These are phyloP conservation scores for Trebouxia sp. DNA, from an alignment of 139 green algal genomes.

Conservation along the genomic window DNA sequence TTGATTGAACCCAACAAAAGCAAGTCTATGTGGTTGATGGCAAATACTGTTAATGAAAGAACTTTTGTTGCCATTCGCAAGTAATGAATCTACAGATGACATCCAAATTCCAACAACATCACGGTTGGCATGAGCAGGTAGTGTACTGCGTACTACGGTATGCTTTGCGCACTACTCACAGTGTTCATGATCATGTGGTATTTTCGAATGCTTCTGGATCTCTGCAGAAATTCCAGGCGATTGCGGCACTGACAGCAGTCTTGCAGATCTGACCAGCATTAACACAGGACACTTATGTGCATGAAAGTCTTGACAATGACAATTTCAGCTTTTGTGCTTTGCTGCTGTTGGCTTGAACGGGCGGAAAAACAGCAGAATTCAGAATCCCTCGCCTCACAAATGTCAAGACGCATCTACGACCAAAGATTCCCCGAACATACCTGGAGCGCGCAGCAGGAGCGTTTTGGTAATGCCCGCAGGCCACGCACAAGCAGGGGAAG, in stretches of 20 bases:
- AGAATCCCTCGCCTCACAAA: not conserved
- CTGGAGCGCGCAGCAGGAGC: not conserved
- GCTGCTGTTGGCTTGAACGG: not conserved
- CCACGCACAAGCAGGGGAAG: not conserved
- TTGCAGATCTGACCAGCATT: no score
- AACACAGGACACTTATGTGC: no score
- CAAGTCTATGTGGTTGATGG: constrained; percentile 19
- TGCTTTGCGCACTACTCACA: no score
- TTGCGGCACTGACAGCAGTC: no score
- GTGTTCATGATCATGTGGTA: no score
- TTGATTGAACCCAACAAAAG: not conserved
- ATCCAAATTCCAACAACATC: no score
- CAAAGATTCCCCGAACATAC: not conserved
- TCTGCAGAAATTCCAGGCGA: no score
- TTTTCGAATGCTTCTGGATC: no score
- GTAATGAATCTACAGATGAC: no score
- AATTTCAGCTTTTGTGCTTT: not conserved
- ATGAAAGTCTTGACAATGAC: not conserved
- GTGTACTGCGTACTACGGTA: no score
- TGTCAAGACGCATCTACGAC: not conserved
- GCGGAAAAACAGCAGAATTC: not conserved
- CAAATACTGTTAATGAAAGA: constrained; percentile 28
- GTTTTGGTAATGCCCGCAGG: not conserved
- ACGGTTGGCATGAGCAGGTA: no score
- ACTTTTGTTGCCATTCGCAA: constrained; percentile 20